These are phyloP conservation scores for Oryza longistaminata DNA, from an alignment of 176 grass and related monocot species.

Conservation along the genomic window DNA sequence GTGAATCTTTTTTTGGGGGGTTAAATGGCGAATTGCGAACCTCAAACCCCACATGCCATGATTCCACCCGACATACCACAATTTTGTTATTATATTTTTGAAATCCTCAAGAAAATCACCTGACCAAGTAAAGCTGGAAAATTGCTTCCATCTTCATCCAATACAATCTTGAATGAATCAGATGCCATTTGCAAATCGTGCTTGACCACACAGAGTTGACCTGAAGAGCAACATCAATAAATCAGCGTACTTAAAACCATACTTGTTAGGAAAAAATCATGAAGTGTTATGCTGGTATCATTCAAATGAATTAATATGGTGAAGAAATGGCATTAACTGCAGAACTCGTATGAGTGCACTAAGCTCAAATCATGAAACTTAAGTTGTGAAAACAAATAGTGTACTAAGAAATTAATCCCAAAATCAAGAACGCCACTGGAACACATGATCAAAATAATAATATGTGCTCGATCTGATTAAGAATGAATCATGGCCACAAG, in stretches of 20 bases:
- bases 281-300: not conserved
- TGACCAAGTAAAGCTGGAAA: conserved; percentile 95
- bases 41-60: not conserved
- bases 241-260: conserved; percentile 33
- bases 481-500: not conserved
- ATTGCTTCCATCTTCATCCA: conserved; percentile 75
- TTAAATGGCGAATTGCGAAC: not conserved
- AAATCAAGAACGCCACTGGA: conserved; percentile 19
- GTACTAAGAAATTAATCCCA: not conserved
- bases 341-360: not conserved
- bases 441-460: not conserved
- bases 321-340: conserved; percentile 4
- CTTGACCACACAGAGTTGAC: conserved; percentile 91
- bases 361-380: conserved; percentile 2
- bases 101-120: conserved; percentile 49
- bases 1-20: not conserved
- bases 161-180: conserved; percentile 83
- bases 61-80: not conserved
- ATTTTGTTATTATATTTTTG: not conserved
- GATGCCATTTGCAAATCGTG: conserved; percentile 78
- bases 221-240: conserved; percentile 43
- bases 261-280: conserved; percentile 16
- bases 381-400: not conserved
- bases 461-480: conserved; percentile 4
- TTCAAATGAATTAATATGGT: conserved; percentile 9